phyloP scores from a whole-genome alignment of 2,329 filamentous ascomycete genomes.

The Exophiala viscosa region DNA sequence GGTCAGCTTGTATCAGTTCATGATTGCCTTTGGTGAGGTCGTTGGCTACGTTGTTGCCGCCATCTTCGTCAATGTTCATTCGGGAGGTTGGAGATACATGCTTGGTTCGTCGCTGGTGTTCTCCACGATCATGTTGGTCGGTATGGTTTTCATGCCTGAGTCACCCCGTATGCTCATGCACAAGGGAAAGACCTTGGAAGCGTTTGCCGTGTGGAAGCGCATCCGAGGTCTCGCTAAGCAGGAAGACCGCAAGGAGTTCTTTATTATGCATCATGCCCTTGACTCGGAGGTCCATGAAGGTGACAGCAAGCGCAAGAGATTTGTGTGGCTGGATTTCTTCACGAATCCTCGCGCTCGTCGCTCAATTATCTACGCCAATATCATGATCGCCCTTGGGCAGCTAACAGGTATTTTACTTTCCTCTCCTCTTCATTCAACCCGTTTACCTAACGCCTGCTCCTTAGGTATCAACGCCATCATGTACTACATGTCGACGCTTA shows the following conservation, averaged over 20 bases:
- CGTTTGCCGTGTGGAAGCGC: constrained; percentile 68
- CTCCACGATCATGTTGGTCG: constrained; percentile 58
- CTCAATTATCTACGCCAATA: constrained; percentile 64
- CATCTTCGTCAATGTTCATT: constrained; percentile 63
- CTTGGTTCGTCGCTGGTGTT: constrained; percentile 69
- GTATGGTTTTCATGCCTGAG: constrained; percentile 70
- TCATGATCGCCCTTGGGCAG: constrained; percentile 68
- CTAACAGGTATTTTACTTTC: constrained; percentile 57
- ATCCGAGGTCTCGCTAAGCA: constrained; percentile 59
- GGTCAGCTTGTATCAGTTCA: constrained; percentile 71
- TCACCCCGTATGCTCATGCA: constrained; percentile 67
- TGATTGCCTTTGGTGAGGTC: constrained; percentile 71
- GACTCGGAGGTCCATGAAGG: constrained; percentile 55
- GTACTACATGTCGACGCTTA: constrained; percentile 69
- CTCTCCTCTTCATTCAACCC: not conserved
- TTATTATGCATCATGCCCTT: constrained; percentile 65
- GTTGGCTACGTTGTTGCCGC: constrained; percentile 69
- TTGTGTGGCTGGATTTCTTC: constrained; percentile 71
- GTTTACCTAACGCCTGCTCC: not conserved
- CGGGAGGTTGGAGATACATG: constrained; percentile 69
- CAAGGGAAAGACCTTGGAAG: constrained; percentile 57
- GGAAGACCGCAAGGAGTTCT: constrained; percentile 66
- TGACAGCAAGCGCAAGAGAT: constrained; percentile 50
- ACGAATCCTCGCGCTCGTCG: constrained; percentile 65
- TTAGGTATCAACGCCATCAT: constrained; percentile 55